Base-by-base conservation (phyloP, 371 early-diverging fungal genomes). In the Rhizopus stolonifer region DNA sequence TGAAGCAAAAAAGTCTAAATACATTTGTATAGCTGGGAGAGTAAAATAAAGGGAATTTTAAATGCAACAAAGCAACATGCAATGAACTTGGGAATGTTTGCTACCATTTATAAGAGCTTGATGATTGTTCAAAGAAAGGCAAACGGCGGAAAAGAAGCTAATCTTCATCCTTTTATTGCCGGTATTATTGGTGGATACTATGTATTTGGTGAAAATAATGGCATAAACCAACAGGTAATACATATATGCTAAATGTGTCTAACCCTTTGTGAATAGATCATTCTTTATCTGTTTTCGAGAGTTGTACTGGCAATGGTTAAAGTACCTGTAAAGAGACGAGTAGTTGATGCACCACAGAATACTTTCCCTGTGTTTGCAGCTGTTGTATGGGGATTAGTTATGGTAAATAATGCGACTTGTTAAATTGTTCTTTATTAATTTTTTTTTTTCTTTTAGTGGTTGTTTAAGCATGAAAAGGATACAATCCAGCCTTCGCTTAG, bases 131-230 rank as follows among this genome's bases (percentile, higher is more conserved):
- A 88, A 52, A 69, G 75, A 39, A 67, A 86, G 31, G 54, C 85
- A 40, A 79, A 84, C 38, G 83, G 79, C 13, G 84, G 81, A 49
- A 91, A 93, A 63, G 90, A 94, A 69, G 78, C 80, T 24, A 79
- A 77, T 32, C 38, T 79, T 38, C 93, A 96, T 63, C 72, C 95
- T 17, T 98, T 98, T 66, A 52, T 95, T 34, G 92, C 96, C 9
- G 98, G 98, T 31, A 64, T 89, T 17, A 70, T 95, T n/a, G 97
- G 97, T n/a, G 97, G 97, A 1, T 95, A 94, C 69, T 76, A 89
- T 69, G 86, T 98, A 14, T 98, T 96, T 82, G 93, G 95, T 42
- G 87, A 91, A 59, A 93, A 96, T 64, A 96, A 90, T 63, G 85
- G 81, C 65, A 87, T 96, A 68, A 98, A 98, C 73, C 89, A 95